Evolutionary conservation across 768 basidiomycete species (phyloP).

Genomic region (Kondoa malvinella): DNA sequence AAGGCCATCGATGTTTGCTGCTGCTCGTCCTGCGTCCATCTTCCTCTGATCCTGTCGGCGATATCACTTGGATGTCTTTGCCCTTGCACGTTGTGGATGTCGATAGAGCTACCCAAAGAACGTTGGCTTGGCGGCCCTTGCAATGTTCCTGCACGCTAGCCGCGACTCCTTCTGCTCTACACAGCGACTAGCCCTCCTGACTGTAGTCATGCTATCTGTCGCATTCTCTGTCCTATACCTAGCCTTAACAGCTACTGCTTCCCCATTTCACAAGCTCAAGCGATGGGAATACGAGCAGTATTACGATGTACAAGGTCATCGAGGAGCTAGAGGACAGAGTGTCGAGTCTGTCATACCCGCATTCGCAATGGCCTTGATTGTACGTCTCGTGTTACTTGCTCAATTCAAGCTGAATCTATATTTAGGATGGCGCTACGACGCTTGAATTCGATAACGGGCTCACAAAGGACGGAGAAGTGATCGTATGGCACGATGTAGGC

Average conservation of each 20-base stretch:
- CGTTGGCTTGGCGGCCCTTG: background rate
- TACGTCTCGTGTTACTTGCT: constrained; percentile 5
- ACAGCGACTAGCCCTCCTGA: background rate
- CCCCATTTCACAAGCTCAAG: background rate
- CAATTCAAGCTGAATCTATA: background rate
- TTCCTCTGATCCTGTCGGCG: too few relatives aligned
- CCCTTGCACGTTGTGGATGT: too few relatives aligned
- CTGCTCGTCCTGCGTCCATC: too few relatives aligned
- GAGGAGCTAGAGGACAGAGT: constrained; percentile 13
- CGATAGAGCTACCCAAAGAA: too few relatives aligned
- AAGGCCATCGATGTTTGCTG: too few relatives aligned
- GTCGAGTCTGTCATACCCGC: constrained; percentile 17
- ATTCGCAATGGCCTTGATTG: constrained; percentile 13
- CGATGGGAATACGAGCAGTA: constrained; percentile 17
- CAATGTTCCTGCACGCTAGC: background rate
- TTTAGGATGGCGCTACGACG: background rate
- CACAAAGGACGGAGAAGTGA: constrained; percentile 11
- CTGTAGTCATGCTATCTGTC: background rate
- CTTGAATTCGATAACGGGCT: constrained; percentile 18
- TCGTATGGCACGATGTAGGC: constrained; percentile 19
- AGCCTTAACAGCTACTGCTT: background rate
- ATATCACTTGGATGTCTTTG: too few relatives aligned
- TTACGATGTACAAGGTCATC: constrained; percentile 15
- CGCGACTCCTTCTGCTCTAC: background rate
- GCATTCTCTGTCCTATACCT: background rate